Conservation (phyloP, 352 stramenopile genomes). For the Phytophthora chlamydospora region DNA sequence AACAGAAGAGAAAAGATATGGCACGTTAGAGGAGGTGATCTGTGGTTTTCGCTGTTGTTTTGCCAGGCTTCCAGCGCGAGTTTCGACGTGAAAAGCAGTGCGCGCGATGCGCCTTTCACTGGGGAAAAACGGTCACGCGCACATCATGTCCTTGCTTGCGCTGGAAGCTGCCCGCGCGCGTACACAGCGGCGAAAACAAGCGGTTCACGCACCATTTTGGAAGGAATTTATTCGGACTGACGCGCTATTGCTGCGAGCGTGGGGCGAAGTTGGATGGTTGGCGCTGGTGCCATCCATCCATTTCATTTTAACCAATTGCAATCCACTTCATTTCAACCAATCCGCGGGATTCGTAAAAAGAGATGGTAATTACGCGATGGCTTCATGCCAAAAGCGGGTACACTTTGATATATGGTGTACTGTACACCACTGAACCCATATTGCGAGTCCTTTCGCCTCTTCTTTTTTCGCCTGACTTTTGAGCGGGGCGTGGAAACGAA, state of each 20-base stretch:
- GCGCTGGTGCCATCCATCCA: slow-evolving; percentile 32
- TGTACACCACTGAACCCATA: slow-evolving; percentile 5
- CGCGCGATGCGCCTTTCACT: not conserved
- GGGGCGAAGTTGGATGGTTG: not conserved
- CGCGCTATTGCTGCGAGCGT: slow-evolving; percentile 18
- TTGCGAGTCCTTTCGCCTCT: too few species aligned
- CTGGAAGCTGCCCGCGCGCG: not conserved
- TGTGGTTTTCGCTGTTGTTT: slow-evolving; percentile 1
- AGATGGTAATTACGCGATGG: too few species aligned
- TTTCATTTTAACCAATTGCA: slow-evolving; percentile 2
- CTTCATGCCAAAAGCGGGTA: slow-evolving; percentile 4
- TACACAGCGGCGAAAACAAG: not conserved
- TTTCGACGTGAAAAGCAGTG: slow-evolving; percentile 4
- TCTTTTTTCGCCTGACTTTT: too few species aligned
- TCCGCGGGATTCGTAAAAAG: slow-evolving; percentile 7
- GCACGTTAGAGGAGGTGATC: slow-evolving; percentile 10
- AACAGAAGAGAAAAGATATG: not conserved
- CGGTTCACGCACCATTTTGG: slow-evolving; percentile 44
- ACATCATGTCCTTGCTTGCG: not conserved
- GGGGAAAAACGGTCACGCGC: not conserved
- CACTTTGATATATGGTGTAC: too few species aligned
- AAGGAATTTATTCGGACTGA: slow-evolving; percentile 52
- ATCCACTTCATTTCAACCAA: not conserved
- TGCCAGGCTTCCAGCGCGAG: slow-evolving; percentile 2
- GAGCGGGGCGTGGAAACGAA: too few species aligned